Conservation (phyloP, 768 basidiomycete genomes). For the Amylocystis lapponica region DNA sequence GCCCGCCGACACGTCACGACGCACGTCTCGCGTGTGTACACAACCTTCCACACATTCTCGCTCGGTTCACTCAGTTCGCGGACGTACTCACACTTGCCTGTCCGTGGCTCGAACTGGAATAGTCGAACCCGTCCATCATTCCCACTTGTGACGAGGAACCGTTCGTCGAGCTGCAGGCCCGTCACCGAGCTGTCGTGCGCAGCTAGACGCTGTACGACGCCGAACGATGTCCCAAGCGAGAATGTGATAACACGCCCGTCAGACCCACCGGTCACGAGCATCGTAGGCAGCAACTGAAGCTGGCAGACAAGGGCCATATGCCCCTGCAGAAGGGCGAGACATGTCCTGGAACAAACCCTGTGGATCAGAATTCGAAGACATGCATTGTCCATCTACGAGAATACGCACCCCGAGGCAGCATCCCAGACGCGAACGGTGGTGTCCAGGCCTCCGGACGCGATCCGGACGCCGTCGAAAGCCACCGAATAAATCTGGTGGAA, state of each 20-base stretch:
- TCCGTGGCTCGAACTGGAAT: slow-evolving; percentile 47
- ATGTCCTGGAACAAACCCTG: slow-evolving; percentile 43
- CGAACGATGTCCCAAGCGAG: slow-evolving; percentile 40
- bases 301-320: slow-evolving; percentile 93
- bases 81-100: slow-evolving; percentile 43
- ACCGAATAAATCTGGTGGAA: slow-evolving; percentile 87
- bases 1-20: slow-evolving; percentile 77
- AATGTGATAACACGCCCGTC: slow-evolving; percentile 83
- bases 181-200: slow-evolving; percentile 90
- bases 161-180: slow-evolving; percentile 77
- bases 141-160: slow-evolving; percentile 78
- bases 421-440: slow-evolving; percentile 94
- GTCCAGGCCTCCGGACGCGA: slow-evolving; percentile 87
- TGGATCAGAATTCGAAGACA: background rate
- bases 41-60: slow-evolving; percentile 87
- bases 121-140: slow-evolving; percentile 81
- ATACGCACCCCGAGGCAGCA: slow-evolving; percentile 70
- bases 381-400: background rate
- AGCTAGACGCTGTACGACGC: slow-evolving; percentile 55
- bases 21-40: slow-evolving; percentile 63
- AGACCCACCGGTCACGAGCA: slow-evolving; percentile 80
- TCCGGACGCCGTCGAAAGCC: slow-evolving; percentile 77
- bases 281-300: slow-evolving; percentile 64
- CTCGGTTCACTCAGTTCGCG: slow-evolving; percentile 73
- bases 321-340: slow-evolving; percentile 80